Base-by-base conservation (phyloP, 305 asterid genomes). In the Fraxinus albicans region DNA sequence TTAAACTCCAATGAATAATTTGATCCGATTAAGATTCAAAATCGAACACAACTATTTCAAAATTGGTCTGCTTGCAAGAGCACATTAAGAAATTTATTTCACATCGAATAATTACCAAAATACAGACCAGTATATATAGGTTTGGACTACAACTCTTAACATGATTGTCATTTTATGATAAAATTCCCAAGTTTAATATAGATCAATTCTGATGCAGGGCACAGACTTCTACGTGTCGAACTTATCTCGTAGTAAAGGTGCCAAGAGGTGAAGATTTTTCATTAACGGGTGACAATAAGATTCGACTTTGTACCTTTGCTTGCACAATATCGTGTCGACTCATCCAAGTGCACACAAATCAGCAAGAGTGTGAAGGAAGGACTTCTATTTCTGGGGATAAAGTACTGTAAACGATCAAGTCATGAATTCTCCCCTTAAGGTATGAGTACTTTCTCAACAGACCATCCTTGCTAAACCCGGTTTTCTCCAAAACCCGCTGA, bases 401-500 rank as follows among this genome's bases (percentile, higher is more conserved):
- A 34, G 86, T 70, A 84, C 92, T 88, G 63, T 83, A 88, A 80
- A 89, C 83, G 33, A 86, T 73, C 81, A 84, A 85, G 73, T 90
- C 93, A 0, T 55, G 42, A 13, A 89, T 35, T 12, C 76, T 38
- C 1, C 92, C 92, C 77, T 89, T 90, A 8, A 89, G 83, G 77
- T 83, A 89, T 0, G 13, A 7, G 77, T 90, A 90, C 36, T 89
- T 88, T 77, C 95, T 88, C 3, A 90, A 72, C 73, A 87, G 15
- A 10, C 92, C 92, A 27, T 90, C 93, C 73, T 82, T 90, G 0
- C 33, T 10, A 81, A 91, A 91, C 4, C 93, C 92, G 73, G 90
- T 87, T 36, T 89, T 91, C 78, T 86, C 90, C 84, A 90, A 12
- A 81, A 90, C 91, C 58, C 90, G 84, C 33, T 89, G 93, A 1